Conservation (phyloP, 352 stramenopile genomes). For the Pythium monospermum region DNA sequence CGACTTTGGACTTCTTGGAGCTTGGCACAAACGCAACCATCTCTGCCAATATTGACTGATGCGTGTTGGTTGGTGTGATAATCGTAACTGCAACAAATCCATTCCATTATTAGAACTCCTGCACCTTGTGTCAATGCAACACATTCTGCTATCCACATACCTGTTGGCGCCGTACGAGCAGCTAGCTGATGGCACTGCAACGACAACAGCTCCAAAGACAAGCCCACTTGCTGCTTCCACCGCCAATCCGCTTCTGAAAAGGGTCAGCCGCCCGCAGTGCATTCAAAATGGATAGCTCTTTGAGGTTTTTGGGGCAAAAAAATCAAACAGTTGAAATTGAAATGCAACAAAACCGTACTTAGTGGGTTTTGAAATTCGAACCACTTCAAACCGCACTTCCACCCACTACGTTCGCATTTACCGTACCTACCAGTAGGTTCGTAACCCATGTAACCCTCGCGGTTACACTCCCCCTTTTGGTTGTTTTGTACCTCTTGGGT, state of each 20-base stretch:
- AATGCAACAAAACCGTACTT: conserved; percentile 14
- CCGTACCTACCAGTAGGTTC: neutral
- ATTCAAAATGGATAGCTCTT: conserved; percentile 8
- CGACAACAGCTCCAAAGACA: too few species aligned
- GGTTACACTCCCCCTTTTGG: neutral
- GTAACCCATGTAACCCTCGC: neutral
- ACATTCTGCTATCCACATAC: too few species aligned
- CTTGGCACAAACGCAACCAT: conserved; percentile 8
- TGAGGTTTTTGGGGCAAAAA: neutral
- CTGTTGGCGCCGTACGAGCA: too few species aligned
- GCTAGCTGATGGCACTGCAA: too few species aligned
- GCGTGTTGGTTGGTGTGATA: too few species aligned
- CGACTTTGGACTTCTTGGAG: conserved; percentile 13
- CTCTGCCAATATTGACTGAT: too few species aligned
- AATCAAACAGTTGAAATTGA: conserved; percentile 19
- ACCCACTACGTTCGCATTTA: conserved; percentile 1
- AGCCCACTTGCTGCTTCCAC: too few species aligned
- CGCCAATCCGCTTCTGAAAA: too few species aligned
- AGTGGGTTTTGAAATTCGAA: conserved; percentile 24
- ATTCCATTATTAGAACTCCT: too few species aligned
- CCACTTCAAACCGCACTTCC: conserved; percentile 15
- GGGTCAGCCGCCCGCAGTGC: neutral
- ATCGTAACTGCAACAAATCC: too few species aligned
- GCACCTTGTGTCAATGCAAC: too few species aligned
- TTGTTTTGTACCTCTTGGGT: conserved; percentile 3